These are phyloP conservation scores for Cenococcum geophilum DNA, from an alignment of 495 filamentous ascomycete genomes.

Conservation along the genomic window DNA sequence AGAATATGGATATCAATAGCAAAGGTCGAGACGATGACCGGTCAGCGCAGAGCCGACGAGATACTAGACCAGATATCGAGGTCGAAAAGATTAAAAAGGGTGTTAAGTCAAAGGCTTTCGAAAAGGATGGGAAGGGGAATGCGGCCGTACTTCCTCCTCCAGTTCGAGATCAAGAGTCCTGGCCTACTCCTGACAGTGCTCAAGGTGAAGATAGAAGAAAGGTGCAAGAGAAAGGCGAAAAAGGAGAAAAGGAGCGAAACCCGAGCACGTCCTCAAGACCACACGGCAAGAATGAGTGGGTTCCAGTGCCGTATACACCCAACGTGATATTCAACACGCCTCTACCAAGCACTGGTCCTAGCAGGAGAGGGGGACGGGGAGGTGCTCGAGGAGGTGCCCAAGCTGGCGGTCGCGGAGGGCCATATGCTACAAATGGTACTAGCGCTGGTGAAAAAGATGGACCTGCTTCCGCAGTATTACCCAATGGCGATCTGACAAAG, in stretches of 20 bases:
- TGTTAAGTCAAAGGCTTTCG: constrained; percentile 44
- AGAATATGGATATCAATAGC: constrained; percentile 24
- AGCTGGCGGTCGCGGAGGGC: constrained; percentile 51
- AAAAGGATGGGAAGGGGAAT: constrained; percentile 49
- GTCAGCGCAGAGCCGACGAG: constrained; percentile 35
- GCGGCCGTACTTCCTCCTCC: constrained; percentile 47
- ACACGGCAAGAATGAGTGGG: constrained; percentile 41
- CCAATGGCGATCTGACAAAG: constrained; percentile 31
- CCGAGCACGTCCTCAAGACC: constrained; percentile 19
- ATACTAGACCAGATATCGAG: constrained; percentile 17
- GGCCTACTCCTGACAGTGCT: constrained; percentile 85
- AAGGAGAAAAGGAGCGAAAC: constrained; percentile 57
- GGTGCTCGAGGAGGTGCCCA: constrained; percentile 54
- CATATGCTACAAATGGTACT: constrained; percentile 42
- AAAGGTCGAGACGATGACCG: constrained; percentile 39
- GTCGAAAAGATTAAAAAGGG: constrained; percentile 32
- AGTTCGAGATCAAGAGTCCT: constrained; percentile 67
- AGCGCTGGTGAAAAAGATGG: constrained; percentile 22
- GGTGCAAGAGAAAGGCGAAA: constrained; percentile 57
- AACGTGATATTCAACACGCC: constrained; percentile 78
- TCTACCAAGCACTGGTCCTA: constrained; percentile 45
- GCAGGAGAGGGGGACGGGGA: constrained; percentile 31
- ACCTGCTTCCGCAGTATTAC: constrained; percentile 1
- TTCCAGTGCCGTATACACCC: constrained; percentile 61
- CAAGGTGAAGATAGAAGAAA: constrained; percentile 70